Base-by-base conservation (phyloP, 345 rosid genomes). In the Cardiospermum halicacabum region DNA sequence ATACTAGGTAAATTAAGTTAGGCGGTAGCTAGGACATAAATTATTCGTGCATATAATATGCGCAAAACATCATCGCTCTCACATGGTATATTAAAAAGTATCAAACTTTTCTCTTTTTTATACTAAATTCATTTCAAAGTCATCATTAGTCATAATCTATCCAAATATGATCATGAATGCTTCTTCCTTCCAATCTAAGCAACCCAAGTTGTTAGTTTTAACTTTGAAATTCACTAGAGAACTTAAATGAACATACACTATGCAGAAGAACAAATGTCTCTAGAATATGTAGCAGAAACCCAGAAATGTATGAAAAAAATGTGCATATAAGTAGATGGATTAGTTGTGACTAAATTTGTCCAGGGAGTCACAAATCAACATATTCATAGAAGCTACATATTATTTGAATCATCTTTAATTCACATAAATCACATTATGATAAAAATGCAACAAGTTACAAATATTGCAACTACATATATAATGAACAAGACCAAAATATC, bases 151-250 rank as follows among this genome's bases (percentile, higher is more conserved):
- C 32, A 43, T 60, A 57, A 60, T 54, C 65, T 51, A 53, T 45
- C 50, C 30, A 0, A 48, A 21, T 64, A 24, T 56, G 8, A 58
- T 15, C 25, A 28, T 48, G 49, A 39, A n/a, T n/a, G n/a, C 56
- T 65, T 30, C 69, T 61, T n/a, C n/a, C n/a, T n/a, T 39, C 43
- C 36, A 60, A 31, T 31, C 31, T 30, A 56, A 66, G 21, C 58
- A 51, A 63, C 58, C 22, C 13, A n/a, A 36, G 22, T 31, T 62
- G 15, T 30, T 62, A 18, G 49, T 32, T n/a, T n/a, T n/a, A n/a
- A n/a, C n/a, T n/a, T 43, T 32, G 36, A 24, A 36, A 24, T 63
- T 34, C 16, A 32, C 19, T 15, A 22, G 56, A 50, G 37, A 10
- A 3, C 31, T 34, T 7, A 10, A 56, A 8, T 6, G 39, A 22